A percentile compares a stretch with the other conserved stretches of the same genome.
Conservation (phyloP, 768 basidiomycete genomes). For the Auriscalpium orientale region DNA sequence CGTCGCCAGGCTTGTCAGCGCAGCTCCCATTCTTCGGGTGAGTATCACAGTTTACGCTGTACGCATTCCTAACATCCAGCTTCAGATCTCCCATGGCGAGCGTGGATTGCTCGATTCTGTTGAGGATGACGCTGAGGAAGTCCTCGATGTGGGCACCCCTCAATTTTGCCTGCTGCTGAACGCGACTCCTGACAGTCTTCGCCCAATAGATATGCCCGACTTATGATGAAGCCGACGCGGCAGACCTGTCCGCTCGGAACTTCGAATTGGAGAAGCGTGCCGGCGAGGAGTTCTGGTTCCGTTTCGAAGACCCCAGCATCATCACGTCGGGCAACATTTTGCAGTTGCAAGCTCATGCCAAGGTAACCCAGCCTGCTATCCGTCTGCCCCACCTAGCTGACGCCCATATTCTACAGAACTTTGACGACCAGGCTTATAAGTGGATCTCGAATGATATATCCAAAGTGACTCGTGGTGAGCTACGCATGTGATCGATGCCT, state of each 20-base stretch:
- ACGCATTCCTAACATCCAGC: not conserved
- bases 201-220: not conserved
- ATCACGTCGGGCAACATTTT: not conserved
- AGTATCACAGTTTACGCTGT: not conserved
- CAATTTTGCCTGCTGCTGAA: not conserved
- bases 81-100: not conserved
- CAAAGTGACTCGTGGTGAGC: not conserved
- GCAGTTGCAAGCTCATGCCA: not conserved
- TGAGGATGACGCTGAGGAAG: not conserved
- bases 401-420: not conserved
- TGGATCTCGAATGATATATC: constrained; percentile 1
- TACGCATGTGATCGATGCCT: not conserved
- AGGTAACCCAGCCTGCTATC: not conserved
- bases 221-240: not conserved
- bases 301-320: not conserved
- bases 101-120: not conserved
- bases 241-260: not conserved
- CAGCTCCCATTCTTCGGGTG: not conserved
- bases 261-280: not conserved
- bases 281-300: constrained; percentile 5
- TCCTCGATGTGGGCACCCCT: not conserved
- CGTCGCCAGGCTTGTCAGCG: not conserved
- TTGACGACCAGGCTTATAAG: constrained; percentile 6
- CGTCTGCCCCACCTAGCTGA: not conserved
- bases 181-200: not conserved